phyloP scores from a whole-genome alignment of 2,329 filamentous ascomycete species.

The Aspergillus melleus region DNA sequence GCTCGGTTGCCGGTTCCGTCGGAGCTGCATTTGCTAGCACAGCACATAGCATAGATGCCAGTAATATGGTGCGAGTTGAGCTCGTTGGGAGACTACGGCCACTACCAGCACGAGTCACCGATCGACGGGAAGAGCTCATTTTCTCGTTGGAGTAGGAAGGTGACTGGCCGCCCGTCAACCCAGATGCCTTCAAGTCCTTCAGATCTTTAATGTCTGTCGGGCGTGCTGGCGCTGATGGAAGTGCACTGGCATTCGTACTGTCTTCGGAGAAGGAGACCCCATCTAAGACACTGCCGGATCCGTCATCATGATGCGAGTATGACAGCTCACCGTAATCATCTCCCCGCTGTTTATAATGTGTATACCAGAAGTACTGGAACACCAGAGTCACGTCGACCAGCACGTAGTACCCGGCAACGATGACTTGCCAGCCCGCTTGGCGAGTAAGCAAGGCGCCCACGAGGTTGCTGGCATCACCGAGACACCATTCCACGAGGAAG shows the following conservation, averaged over 20 bases:
- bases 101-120: slow-evolving; percentile 27
- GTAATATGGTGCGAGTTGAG: slow-evolving; percentile 46
- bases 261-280: slow-evolving; percentile 38
- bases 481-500: slow-evolving; percentile 66
- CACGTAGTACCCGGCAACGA: slow-evolving; percentile 66
- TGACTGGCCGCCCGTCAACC: slow-evolving; percentile 22
- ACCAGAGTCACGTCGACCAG: slow-evolving; percentile 64
- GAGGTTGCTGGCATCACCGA: slow-evolving; percentile 64
- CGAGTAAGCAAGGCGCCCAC: slow-evolving; percentile 63
- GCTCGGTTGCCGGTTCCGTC: slow-evolving; percentile 20
- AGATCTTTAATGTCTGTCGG: slow-evolving; percentile 31
- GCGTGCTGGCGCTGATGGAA: slow-evolving; percentile 18
- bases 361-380: slow-evolving; percentile 67
- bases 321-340: slow-evolving; percentile 34
- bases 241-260: slow-evolving; percentile 21
- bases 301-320: slow-evolving; percentile 28
- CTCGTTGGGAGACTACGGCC: slow-evolving; percentile 30
- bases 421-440: slow-evolving; percentile 67
- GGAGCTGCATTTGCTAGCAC: slow-evolving; percentile 45
- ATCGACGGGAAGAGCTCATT: slow-evolving; percentile 27
- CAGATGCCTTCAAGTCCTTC: slow-evolving; percentile 24
- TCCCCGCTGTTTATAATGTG: slow-evolving; percentile 53
- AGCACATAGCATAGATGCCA: slow-evolving; percentile 47
- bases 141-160: slow-evolving; percentile 39
- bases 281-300: slow-evolving; percentile 34